A percentile compares a stretch with the other conserved stretches of the same genome.
Conservation (phyloP, 1,284 basidiomycete genomes). For the Cryptococcus wingfieldii region DNA sequence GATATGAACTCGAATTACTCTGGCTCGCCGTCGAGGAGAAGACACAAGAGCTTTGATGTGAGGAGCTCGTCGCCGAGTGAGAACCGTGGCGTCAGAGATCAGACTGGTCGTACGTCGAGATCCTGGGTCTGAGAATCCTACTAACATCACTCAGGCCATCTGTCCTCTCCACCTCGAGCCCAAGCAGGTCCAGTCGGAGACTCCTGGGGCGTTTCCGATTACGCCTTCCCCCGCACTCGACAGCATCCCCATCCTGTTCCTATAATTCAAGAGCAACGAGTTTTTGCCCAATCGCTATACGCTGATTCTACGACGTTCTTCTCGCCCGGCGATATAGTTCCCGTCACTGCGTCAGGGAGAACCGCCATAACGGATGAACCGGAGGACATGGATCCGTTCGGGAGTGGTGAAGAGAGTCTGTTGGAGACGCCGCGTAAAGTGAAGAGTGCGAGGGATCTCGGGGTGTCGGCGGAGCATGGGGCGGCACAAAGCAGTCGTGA, state of each 20-base stretch:
- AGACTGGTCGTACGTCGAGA: not conserved
- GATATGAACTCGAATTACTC: conserved; percentile 7
- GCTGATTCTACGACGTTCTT: conserved; percentile 13
- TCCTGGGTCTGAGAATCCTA: not conserved
- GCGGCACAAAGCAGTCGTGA: conserved; percentile 23
- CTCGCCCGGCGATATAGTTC: conserved; percentile 13
- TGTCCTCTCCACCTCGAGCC: conserved; percentile 14
- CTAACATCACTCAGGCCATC: conserved; percentile 10
- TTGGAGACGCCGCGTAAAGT: conserved; percentile 27
- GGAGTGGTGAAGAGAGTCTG: conserved; percentile 13
- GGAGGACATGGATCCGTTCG: conserved; percentile 21
- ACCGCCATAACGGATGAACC: conserved; percentile 2
- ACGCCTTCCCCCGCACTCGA: conserved; percentile 7
- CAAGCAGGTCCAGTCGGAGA: not conserved
- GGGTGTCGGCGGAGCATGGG: conserved; percentile 17
- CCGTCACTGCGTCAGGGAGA: conserved; percentile 2
- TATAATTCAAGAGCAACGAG: conserved; percentile 3
- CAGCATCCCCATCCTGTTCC: conserved; percentile 30
- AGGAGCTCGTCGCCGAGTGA: not conserved
- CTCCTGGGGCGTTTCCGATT: not conserved
- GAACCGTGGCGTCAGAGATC: not conserved
- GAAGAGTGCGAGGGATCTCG: conserved; percentile 18
- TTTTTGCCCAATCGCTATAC: conserved; percentile 7
- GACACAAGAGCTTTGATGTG: conserved; percentile 14
- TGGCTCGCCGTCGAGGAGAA: conserved; percentile 8